Percentiles rank a stretch among this genome's conserved stretches.
Evolutionary conservation across 2,329 filamentous ascomycete species (phyloP).

Genomic region (Epichloe uncinata): DNA sequence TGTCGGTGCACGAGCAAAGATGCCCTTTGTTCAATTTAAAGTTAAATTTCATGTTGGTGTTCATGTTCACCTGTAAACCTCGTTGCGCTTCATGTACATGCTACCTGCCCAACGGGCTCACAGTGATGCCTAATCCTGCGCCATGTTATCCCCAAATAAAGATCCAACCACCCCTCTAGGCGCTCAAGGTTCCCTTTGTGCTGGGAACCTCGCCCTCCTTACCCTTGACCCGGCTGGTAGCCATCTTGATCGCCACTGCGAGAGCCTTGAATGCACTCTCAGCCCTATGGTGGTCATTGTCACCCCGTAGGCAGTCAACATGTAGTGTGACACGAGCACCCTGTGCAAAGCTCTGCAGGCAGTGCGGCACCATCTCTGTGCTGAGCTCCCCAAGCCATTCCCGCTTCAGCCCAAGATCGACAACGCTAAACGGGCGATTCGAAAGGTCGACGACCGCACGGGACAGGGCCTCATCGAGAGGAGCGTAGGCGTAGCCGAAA

Average conservation of each 20-base stretch:
- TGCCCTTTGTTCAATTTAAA: too few species aligned
- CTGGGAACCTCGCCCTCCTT: constrained; percentile 88
- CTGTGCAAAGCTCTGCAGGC: constrained; percentile 86
- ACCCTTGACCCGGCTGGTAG: constrained; percentile 60
- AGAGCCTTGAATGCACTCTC: constrained; percentile 97
- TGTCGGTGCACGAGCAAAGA: too few species aligned
- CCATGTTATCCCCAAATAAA: background rate
- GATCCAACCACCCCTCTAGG: constrained; percentile 22
- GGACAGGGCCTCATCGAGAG: constrained; percentile 88
- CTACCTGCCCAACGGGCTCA: too few species aligned
- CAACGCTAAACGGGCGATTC: constrained; percentile 75
- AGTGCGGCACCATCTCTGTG: constrained; percentile 96
- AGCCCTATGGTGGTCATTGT: constrained; percentile 91
- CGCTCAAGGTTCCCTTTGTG: constrained; percentile 81
- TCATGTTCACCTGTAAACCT: too few species aligned
- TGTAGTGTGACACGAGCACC: constrained; percentile 85
- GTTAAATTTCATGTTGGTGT: too few species aligned
- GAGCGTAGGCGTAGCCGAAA: constrained; percentile 84
- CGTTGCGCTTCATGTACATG: too few species aligned
- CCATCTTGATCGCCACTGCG: constrained; percentile 70
- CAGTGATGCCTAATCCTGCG: background rate
- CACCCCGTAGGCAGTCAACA: constrained; percentile 79
- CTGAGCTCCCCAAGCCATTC: constrained; percentile 95
- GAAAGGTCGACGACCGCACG: constrained; percentile 90
- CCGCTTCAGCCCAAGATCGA: constrained; percentile 71